Evolutionary conservation across 2,329 filamentous ascomycete genomes (phyloP).

Genomic region (Colletotrichum sp.): DNA sequence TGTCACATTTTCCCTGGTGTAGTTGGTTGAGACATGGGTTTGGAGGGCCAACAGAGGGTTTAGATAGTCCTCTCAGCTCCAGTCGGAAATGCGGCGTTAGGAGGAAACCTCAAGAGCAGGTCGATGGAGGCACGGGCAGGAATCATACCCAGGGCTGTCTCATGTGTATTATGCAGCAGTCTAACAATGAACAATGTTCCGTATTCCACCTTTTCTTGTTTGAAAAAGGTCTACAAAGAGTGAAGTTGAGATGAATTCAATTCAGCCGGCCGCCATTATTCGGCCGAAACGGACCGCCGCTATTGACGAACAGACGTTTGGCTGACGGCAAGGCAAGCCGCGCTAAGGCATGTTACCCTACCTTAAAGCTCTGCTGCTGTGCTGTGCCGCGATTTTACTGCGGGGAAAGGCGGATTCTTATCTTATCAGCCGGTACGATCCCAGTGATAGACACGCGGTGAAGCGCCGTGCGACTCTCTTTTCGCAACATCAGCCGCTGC

Average conservation of each 20-base stretch:
- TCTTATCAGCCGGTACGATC: constrained; percentile 10
- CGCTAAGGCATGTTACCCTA: background rate
- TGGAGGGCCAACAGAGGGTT: constrained; percentile 49
- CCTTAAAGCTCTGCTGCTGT: background rate
- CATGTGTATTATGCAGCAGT: background rate
- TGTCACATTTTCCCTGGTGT: background rate
- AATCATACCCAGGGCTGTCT: constrained; percentile 20
- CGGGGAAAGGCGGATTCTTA: constrained; percentile 12
- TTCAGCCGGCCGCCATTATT: background rate
- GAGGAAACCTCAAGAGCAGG: constrained; percentile 12
- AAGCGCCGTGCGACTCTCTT: background rate
- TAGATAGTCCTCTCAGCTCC: constrained; percentile 55
- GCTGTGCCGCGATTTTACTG: background rate
- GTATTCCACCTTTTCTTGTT: background rate
- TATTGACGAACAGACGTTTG: background rate
- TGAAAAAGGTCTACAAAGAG: background rate
- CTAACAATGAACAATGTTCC: background rate
- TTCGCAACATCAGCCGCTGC: background rate
- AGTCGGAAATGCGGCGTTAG: constrained; percentile 28
- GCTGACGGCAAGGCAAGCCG: background rate
- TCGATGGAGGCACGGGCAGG: background rate
- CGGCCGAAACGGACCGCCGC: background rate
- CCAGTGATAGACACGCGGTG: background rate
- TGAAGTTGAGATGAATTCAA: background rate
- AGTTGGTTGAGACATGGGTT: constrained; percentile 16